Conservation (phyloP, 768 basidiomycete genomes). For the Lactarius deliciosus region DNA sequence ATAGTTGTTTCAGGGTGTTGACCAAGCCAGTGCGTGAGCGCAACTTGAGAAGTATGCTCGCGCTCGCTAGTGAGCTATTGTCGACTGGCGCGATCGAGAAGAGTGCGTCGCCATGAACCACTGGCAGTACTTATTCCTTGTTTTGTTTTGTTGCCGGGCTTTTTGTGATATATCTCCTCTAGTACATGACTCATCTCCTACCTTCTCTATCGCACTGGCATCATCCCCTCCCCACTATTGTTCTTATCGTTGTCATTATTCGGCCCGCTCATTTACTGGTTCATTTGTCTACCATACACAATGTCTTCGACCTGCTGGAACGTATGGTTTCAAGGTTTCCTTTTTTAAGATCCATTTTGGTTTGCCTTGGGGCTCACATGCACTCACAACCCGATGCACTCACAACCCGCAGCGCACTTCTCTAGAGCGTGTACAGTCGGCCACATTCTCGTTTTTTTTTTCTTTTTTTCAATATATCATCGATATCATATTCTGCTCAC, state of each 20-base stretch:
- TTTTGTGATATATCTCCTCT: not conserved
- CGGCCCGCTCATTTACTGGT: not conserved
- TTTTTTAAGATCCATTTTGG: not conserved
- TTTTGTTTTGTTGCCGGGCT: not conserved
- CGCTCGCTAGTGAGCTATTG: slow-evolving; percentile 42
- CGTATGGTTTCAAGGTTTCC: not conserved
- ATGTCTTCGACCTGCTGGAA: not conserved
- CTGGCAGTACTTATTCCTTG: not conserved
- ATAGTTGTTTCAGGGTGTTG: slow-evolving; percentile 50
- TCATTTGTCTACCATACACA: not conserved
- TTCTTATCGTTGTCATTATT: not conserved
- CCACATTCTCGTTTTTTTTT: not conserved
- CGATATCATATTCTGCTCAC: not conserved
- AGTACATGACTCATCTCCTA: not conserved
- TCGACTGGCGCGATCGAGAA: slow-evolving; percentile 1
- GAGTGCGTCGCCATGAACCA: slow-evolving; percentile 32
- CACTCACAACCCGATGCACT: not conserved
- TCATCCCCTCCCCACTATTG: not conserved
- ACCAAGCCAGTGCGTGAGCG: slow-evolving; percentile 78
- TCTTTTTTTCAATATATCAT: not conserved
- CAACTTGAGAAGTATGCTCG: slow-evolving; percentile 44
- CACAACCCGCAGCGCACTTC: not conserved
- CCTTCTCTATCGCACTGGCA: not conserved
- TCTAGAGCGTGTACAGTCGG: not conserved
- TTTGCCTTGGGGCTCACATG: no score